Evolutionary conservation across 495 filamentous ascomycete species (phyloP), one percentile per base, ranked within the genome.

Genomic region (Trichoderma asperelloides): DNA sequence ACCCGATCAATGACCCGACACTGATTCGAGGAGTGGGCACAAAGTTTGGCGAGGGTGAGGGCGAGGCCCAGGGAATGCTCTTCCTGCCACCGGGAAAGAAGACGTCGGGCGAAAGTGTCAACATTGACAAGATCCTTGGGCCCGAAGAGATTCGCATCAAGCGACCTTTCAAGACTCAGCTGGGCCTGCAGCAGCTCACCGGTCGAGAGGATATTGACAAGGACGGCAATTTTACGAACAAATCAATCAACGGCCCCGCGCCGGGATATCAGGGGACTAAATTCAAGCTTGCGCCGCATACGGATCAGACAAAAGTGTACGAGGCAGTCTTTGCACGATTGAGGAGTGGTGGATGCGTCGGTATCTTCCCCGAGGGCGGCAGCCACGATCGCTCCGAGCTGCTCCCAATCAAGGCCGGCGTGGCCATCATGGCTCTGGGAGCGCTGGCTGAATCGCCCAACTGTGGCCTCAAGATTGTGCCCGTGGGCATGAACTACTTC

Each of bases 401-500:
- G 25, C 82, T 99, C 62, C 96, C 96, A 7, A 80, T 99, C 63
- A 99, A 99, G 85, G 96, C 95, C 74, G 95, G 95, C 74, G 92
- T 99, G 64, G 95, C 95, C 63, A 90, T 99, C 69, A 99, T 99
- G 93, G 95, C 95, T 27, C 85, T 99, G 62, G 95, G 94, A 25
- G 91, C 96, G 3, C 82, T 99, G 37, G 91, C 91, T n/a, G 88
- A 90, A 49, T 85, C 92, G 62, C 95, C 93, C 4, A 84, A 96
- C 69, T 97, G 90, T 74, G 93, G 90, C n/a, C 74, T 99, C 69
- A 96, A 91, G 76, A 98, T 99, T 71, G 90, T 99, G n/a, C 96
- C 96, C n/a, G 94, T 92, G 63, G 96, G 96, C 68, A 98, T 98
- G 95, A 99, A 99, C 74, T 99, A 99, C 77, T 99, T 99, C 78